A percentile compares a stretch with the other conserved stretches of the same genome.
Conservation (phyloP, 306 rosid genomes). For the Prunus mira region DNA sequence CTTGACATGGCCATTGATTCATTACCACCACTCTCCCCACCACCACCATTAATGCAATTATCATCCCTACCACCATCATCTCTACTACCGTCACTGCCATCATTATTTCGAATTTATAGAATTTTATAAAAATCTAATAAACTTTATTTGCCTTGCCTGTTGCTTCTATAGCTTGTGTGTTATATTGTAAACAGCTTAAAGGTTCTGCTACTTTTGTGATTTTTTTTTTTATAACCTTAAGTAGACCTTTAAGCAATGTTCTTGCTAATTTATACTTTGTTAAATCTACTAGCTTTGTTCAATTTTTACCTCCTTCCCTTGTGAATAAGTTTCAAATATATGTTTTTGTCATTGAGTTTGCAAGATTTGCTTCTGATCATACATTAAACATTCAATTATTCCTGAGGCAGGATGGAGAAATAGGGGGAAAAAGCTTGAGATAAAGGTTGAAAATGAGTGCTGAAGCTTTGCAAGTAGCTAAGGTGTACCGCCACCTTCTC, state of each 20-base stretch:
- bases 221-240: neutral
- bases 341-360: neutral
- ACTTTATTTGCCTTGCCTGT: neutral
- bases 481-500: slow-evolving; percentile 71
- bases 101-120: no score
- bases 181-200: neutral
- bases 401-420: slow-evolving; percentile 29
- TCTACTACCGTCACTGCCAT: no score
- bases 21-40: no score
- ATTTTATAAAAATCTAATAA: no score
- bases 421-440: neutral
- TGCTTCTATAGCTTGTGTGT: neutral
- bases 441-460: slow-evolving; percentile 44
- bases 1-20: no score
- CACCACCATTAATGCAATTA: no score
- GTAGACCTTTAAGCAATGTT: neutral
- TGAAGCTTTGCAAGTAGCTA: slow-evolving; percentile 51
- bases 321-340: no score
- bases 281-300: neutral
- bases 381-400: neutral
- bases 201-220: neutral
- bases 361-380: neutral
- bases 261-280: neutral
- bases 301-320: neutral
- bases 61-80: no score